phyloP scores from a whole-genome alignment of 345 rosid genomes.

The Salix caprea region DNA sequence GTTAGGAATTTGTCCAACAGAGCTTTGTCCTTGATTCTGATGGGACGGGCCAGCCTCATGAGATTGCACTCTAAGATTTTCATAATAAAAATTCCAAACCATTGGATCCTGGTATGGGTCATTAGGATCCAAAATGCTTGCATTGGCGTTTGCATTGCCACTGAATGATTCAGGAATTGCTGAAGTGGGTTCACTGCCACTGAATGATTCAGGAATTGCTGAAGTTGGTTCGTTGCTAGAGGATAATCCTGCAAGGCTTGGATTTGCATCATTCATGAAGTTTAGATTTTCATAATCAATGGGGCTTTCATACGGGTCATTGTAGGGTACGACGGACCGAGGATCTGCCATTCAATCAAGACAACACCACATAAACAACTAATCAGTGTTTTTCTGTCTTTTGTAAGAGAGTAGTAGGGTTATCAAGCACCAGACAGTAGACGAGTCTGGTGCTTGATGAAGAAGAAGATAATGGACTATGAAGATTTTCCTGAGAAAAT shows the following conservation, averaged over 20 bases:
- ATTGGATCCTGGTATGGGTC: conserved; percentile 28
- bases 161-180: neutral
- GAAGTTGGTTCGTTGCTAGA: neutral
- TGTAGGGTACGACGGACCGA: conserved; percentile 18
- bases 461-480: neutral
- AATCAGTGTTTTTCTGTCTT: neutral
- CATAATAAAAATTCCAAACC: conserved; percentile 7
- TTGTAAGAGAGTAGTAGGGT: neutral
- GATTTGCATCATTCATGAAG: conserved; percentile 2
- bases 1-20: neutral
- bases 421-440: conserved; percentile 17
- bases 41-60: conserved; percentile 13
- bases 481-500: neutral
- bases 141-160: neutral
- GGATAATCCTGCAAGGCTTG: conserved; percentile 16
- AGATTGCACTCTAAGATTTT: neutral
- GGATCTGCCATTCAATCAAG: conserved; percentile 33
- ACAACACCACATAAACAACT: too few species aligned
- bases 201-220: neutral
- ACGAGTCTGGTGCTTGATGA: conserved; percentile 27
- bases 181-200: neutral
- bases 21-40: neutral
- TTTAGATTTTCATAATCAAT: conserved; percentile 15
- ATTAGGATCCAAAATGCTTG: neutral
- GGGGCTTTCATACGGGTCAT: conserved; percentile 27